Percentiles rank a stretch among this genome's conserved stretches.
phyloP scores from a whole-genome alignment of 345 rosid species.

The Dovyalis caffra region DNA sequence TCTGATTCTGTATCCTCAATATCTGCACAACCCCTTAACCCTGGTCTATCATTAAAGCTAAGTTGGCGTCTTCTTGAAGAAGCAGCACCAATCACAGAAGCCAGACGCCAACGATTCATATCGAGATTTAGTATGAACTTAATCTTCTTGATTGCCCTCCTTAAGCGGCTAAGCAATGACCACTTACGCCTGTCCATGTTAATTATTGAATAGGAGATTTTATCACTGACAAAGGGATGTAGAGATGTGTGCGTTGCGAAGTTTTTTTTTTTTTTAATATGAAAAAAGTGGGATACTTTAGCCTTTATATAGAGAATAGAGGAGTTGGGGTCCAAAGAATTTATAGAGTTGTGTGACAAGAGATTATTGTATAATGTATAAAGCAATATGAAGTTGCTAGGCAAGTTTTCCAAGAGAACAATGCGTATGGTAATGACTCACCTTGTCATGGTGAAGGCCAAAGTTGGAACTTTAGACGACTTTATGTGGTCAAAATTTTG shows the following conservation, averaged over 20 bases:
- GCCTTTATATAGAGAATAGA: not conserved
- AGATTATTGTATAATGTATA: not conserved
- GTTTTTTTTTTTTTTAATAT: too few relatives aligned
- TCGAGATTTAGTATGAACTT: constrained; percentile 49
- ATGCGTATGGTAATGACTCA: not conserved
- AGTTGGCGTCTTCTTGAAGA: constrained; percentile 34
- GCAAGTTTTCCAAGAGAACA: not conserved
- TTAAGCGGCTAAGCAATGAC: constrained; percentile 53
- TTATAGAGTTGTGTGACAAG: not conserved
- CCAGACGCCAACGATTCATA: constrained; percentile 48
- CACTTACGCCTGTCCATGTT: constrained; percentile 18
- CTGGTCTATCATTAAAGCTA: constrained; percentile 65
- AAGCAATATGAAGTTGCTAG: constrained; percentile 3
- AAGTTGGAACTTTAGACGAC: not conserved
- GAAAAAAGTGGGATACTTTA: too few relatives aligned
- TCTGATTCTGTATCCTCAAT: constrained; percentile 8
- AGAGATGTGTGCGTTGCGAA: too few relatives aligned
- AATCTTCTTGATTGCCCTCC: constrained; percentile 70
- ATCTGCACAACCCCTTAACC: constrained; percentile 43
- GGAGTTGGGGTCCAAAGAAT: not conserved
- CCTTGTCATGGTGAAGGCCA: not conserved
- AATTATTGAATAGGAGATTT: not conserved
- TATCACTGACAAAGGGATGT: too few relatives aligned
- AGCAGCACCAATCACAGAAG: constrained; percentile 38
- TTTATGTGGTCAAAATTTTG: not conserved